Conservation (phyloP, 2,329 filamentous ascomycete species). For the Calonectria pseudoturangicola region DNA sequence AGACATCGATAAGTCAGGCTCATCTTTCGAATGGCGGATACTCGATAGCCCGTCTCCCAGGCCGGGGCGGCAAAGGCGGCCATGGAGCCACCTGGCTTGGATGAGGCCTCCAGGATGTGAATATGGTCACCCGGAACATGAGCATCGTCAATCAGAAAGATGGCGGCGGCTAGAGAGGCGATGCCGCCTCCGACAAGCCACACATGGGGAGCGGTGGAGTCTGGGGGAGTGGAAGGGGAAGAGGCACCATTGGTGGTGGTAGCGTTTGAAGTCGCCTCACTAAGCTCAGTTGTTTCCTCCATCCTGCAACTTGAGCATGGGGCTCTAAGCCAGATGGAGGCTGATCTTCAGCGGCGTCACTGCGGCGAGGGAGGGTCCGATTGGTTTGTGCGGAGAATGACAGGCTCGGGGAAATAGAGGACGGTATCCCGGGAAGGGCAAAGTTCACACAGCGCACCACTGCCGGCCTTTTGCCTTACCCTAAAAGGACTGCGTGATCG, state of each 20-base stretch:
- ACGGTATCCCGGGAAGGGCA: conserved; percentile 32
- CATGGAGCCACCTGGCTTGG: conserved; percentile 52
- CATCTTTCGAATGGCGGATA: conserved; percentile 54
- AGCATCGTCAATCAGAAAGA: conserved; percentile 53
- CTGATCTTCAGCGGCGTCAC: conserved; percentile 41
- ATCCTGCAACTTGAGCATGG: conserved; percentile 30
- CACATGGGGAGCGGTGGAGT: conserved; percentile 42
- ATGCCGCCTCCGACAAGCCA: conserved; percentile 56
- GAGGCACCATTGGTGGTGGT: conserved; percentile 41
- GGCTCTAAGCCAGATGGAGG: conserved; percentile 42
- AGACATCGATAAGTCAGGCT: conserved; percentile 53
- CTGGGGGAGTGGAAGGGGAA: conserved; percentile 23
- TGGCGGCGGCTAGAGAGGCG: conserved; percentile 51
- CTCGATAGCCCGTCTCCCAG: conserved; percentile 52
- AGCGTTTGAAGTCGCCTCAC: conserved; percentile 36
- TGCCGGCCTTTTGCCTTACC: conserved; percentile 21
- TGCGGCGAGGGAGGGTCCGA: conserved; percentile 40
- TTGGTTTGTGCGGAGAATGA: conserved; percentile 32
- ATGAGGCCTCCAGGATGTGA: conserved; percentile 53
- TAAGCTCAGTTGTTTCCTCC: conserved; percentile 34
- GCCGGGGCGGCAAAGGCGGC: conserved; percentile 48
- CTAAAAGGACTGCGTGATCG: conserved; percentile 21
- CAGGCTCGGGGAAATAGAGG: conserved; percentile 38
- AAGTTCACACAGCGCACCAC: neutral
- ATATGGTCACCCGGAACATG: conserved; percentile 52